Conservation (phyloP, 768 basidiomycete species). For the Lanmaoa rubissima region DNA sequence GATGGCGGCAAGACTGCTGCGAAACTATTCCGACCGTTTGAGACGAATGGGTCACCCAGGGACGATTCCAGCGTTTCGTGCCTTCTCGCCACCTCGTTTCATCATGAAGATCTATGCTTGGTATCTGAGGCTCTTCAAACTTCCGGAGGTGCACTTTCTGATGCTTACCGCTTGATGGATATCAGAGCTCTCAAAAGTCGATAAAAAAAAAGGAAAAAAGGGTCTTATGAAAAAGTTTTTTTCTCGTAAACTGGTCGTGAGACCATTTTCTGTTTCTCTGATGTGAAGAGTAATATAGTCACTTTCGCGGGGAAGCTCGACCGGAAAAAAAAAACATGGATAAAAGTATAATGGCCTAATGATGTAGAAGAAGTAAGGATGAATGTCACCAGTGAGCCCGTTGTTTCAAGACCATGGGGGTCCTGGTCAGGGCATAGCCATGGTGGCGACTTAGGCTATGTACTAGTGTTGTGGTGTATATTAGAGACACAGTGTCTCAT, state of each 20-base stretch:
- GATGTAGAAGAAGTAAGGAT: background rate
- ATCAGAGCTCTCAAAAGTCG: too few species aligned
- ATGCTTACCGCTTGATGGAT: too few species aligned
- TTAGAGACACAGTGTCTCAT: too few species aligned
- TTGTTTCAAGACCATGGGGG: background rate
- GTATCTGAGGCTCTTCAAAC: conserved; percentile 37
- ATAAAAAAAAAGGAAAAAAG: too few species aligned
- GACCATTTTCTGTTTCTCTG: too few species aligned
- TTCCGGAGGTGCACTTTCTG: too few species aligned
- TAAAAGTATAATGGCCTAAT: conserved; percentile 5
- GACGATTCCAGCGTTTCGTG: conserved; percentile 37
- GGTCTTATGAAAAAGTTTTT: too few species aligned
- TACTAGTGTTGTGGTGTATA: too few species aligned
- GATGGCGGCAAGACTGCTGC: conserved; percentile 45
- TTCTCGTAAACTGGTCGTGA: too few species aligned
- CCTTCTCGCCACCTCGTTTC: conserved; percentile 47
- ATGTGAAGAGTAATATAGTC: background rate
- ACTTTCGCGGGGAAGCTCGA: background rate
- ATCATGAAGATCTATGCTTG: conserved; percentile 47
- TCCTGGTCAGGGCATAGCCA: too few species aligned
- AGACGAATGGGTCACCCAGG: conserved; percentile 47
- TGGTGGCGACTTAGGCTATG: too few species aligned
- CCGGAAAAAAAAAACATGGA: conserved; percentile 11
- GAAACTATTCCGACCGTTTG: conserved; percentile 37
- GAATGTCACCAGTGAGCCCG: background rate